These are phyloP conservation scores for Penicillium arizonense DNA, from an alignment of 495 filamentous ascomycete species.

Conservation along the genomic window DNA sequence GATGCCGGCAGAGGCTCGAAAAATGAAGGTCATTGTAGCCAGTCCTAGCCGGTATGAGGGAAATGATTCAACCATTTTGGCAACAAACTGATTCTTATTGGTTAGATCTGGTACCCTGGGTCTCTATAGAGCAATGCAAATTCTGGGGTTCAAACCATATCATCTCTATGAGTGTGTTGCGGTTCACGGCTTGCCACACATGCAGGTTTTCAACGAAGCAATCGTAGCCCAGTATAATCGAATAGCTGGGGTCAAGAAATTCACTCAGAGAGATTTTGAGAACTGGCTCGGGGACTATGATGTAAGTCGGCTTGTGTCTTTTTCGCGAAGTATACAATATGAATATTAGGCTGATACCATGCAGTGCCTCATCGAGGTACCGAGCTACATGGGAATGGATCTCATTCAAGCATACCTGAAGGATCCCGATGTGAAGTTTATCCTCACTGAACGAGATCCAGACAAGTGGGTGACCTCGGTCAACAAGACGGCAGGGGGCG, in stretches of 20 bases:
- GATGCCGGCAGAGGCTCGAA: constrained; percentile 3
- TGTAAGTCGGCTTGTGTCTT: constrained; percentile 3
- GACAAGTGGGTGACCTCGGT: constrained; percentile 23
- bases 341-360: not conserved
- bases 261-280: constrained; percentile 13
- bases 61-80: not conserved
- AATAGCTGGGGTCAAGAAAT: constrained; percentile 17
- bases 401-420: constrained; percentile 13
- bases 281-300: constrained; percentile 24
- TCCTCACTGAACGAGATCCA: constrained; percentile 23
- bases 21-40: constrained; percentile 22
- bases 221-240: constrained; percentile 13
- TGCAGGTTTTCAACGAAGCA: constrained; percentile 18
- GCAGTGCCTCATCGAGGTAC: constrained; percentile 24
- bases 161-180: constrained; percentile 19
- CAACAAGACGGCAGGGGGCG: constrained; percentile 17
- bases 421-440: constrained; percentile 30
- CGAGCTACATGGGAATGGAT: constrained; percentile 13
- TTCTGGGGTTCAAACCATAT: constrained; percentile 22
- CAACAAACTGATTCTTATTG: not conserved
- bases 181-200: constrained; percentile 7
- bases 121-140: constrained; percentile 19
- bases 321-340: too few relatives aligned
- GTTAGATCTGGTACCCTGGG: constrained; percentile 23
- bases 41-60: constrained; percentile 20